Evolutionary conservation across 768 basidiomycete genomes (phyloP), one percentile per base, ranked within the genome.

Genomic region (Mycena amicta): DNA sequence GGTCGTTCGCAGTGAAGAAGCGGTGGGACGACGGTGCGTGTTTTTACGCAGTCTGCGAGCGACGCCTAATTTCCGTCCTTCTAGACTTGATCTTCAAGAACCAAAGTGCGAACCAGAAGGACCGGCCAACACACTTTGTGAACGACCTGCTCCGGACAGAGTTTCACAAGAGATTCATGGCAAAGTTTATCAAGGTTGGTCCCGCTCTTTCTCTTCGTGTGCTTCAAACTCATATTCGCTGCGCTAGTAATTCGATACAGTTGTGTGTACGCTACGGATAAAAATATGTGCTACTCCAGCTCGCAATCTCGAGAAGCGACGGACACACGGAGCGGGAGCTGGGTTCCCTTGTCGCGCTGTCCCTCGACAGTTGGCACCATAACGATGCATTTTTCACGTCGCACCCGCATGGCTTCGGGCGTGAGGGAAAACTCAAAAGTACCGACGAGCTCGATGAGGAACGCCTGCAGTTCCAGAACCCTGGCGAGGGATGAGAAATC

Each of bases 61-160:
- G 23, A 56, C 47, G 23, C 49, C 50, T 43, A 50, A 39, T 27
- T 31, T 57, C 62, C 60, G 39, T n/a, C 50, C 23, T 62, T 68
- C 29, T 67, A 94, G 94, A 99, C 73, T 79, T 97, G 53, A 95
- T 98, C 68, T 98, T 98, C 85, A 98, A 98, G 78, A 98, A 98
- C 72, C 97, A 99, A 74, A 93, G 97, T 0, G 87, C 87, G 74
- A 83, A 80, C 29, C 71, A 80, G 47, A 81, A 77, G 56, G 82
- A 87, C 53, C 87, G 87, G 69, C 80, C 82, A 66, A 87, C 88
- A 13, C 88, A 90, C 56, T 98, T 98, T 69, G 94, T 98, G 61
- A 98, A 99, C 70, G 97, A 98, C 74, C 79, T 98, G 50, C 74
- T 98, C 59, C 83, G 96, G 70, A 95, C 94, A 52, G 92, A 95